Percentiles rank a stretch among this genome's conserved stretches.
Conservation (phyloP, 495 filamentous ascomycete species). For the Xylaria longipes region DNA sequence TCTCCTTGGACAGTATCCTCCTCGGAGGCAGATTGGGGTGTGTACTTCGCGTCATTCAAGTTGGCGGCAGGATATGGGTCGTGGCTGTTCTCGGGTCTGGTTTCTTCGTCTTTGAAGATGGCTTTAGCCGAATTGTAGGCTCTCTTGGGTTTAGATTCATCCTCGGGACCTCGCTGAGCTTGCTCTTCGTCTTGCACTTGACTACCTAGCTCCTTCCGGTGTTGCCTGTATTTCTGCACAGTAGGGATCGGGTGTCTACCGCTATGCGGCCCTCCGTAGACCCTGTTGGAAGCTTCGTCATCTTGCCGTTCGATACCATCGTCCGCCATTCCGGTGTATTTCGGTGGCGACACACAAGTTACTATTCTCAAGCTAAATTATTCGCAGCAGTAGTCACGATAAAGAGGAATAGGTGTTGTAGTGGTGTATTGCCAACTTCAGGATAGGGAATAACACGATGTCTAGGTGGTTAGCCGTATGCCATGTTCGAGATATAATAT, state of each 20-base stretch:
- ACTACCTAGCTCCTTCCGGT: constrained; percentile 56
- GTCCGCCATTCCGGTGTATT: constrained; percentile 27
- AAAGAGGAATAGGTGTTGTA: not conserved
- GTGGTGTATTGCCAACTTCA: not conserved
- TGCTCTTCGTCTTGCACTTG: constrained; percentile 46
- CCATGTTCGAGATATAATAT: not conserved
- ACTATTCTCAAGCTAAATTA: not conserved
- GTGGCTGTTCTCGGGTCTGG: constrained; percentile 31
- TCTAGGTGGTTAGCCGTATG: not conserved
- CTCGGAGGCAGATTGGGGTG: constrained; percentile 58
- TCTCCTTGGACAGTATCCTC: constrained; percentile 58
- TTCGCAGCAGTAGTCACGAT: not conserved
- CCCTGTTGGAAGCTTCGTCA: constrained; percentile 49
- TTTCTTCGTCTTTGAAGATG: constrained; percentile 50
- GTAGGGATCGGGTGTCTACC: constrained; percentile 67
- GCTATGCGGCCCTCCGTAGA: constrained; percentile 60
- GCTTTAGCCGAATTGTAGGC: constrained; percentile 49
- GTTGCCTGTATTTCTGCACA: constrained; percentile 65
- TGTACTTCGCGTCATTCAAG: constrained; percentile 34
- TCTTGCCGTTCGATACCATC: constrained; percentile 50
- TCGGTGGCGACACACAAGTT: not conserved
- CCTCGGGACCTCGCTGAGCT: constrained; percentile 47
- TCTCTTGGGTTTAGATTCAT: constrained; percentile 45
- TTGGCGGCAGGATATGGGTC: constrained; percentile 53
- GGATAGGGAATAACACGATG: not conserved